Evolutionary conservation across 495 filamentous ascomycete species (phyloP).

Genomic region (Cercophora scortea): DNA sequence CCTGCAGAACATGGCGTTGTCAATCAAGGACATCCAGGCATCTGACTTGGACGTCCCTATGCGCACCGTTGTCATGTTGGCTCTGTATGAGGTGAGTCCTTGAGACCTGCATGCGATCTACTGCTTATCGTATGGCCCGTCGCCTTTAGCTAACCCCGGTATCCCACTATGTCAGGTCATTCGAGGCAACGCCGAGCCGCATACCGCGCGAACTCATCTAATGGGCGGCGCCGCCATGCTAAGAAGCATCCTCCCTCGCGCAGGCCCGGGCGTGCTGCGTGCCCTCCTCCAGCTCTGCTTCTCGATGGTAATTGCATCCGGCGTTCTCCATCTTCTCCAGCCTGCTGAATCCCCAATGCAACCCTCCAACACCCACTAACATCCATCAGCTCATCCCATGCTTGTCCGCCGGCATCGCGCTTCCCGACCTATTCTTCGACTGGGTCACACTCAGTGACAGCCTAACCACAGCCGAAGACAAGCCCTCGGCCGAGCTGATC

Average conservation of each 20-base stretch:
- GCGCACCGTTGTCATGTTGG: constrained; percentile 34
- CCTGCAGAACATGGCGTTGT: constrained; percentile 25
- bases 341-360: constrained; percentile 8
- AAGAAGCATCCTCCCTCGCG: constrained; percentile 20
- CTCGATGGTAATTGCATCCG: constrained; percentile 28
- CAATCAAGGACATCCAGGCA: constrained; percentile 19
- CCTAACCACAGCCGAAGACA: constrained; percentile 15
- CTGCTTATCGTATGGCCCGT: background rate
- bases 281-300: constrained; percentile 35
- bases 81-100: constrained; percentile 37
- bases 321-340: constrained; percentile 5
- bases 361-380: constrained; percentile 2
- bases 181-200: constrained; percentile 14
- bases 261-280: constrained; percentile 21
- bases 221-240: constrained; percentile 37
- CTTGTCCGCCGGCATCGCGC: constrained; percentile 18
- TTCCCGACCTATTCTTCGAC: constrained; percentile 29
- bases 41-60: constrained; percentile 21
- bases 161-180: constrained; percentile 7
- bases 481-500: constrained; percentile 23
- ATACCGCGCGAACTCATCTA: constrained; percentile 34
- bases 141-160: background rate
- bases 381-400: constrained; percentile 24
- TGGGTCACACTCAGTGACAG: constrained; percentile 25
- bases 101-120: background rate